A percentile compares a stretch with the other conserved stretches of the same genome.
These are phyloP conservation scores for Aureobasidium zeae DNA, from an alignment of 2,329 filamentous ascomycete species.

Conservation along the genomic window DNA sequence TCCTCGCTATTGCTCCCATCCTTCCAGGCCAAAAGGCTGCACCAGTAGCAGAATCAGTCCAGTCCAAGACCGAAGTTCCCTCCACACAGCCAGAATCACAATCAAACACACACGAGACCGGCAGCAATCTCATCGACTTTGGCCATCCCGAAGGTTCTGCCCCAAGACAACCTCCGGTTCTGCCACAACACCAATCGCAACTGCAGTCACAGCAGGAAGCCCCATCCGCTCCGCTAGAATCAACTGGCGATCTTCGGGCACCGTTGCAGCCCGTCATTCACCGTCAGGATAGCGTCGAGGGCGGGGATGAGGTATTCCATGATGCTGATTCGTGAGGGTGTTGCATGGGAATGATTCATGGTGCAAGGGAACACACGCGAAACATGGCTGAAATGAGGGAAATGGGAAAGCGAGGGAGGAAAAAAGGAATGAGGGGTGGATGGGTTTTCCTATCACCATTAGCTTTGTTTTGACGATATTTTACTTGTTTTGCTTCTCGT, in stretches of 20 bases:
- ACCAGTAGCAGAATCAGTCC: constrained; percentile 27
- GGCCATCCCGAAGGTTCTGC: constrained; percentile 33
- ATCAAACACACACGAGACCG: background rate
- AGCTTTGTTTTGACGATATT: no score
- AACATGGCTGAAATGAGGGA: no score
- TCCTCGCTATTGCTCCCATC: constrained; percentile 77
- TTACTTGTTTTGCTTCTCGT: no score
- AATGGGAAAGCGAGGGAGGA: no score
- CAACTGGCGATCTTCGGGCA: constrained; percentile 14
- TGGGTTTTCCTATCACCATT: no score
- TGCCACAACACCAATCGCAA: background rate
- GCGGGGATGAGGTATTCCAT: constrained; percentile 39
- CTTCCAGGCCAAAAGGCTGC: constrained; percentile 65
- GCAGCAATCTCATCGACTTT: constrained; percentile 17
- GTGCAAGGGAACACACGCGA: no score
- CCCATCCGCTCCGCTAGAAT: background rate
- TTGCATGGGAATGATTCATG: no score
- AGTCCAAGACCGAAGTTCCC: background rate
- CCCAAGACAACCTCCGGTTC: constrained; percentile 14
- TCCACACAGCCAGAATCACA: background rate
- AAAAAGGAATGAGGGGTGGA: no score
- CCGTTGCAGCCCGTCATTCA: constrained; percentile 22
- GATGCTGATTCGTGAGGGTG: constrained; percentile 38
- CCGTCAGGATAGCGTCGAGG: constrained; percentile 34
- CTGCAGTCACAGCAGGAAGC: constrained; percentile 2